phyloP scores from a whole-genome alignment of 83 land plant species.

The Larix sibirica region DNA sequence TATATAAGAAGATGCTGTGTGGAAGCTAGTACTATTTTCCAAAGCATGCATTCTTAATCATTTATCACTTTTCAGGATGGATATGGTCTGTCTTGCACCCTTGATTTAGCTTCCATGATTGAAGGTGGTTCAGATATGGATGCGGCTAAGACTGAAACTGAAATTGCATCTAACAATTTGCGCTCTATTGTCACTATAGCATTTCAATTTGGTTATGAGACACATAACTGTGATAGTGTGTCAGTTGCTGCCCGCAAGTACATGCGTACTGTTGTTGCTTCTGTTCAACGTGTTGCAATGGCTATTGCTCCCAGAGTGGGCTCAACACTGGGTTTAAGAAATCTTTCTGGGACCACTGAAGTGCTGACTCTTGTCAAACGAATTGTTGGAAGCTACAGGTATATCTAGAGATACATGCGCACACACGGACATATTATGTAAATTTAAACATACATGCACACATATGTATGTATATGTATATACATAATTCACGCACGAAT shows the following conservation, averaged over 20 bases:
- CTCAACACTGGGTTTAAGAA: constrained; percentile 18
- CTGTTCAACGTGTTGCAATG: constrained; percentile 40
- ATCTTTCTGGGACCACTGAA: constrained; percentile 10
- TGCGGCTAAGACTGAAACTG: constrained; percentile 15
- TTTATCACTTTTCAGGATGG: constrained; percentile 24
- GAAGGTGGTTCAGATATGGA: constrained; percentile 28
- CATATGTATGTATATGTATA: too few species aligned
- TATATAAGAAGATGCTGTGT: neutral
- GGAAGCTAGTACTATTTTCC: neutral
- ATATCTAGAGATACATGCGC: too few species aligned
- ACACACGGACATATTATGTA: too few species aligned
- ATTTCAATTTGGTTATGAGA: constrained; percentile 39
- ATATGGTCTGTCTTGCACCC: constrained; percentile 24
- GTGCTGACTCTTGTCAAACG: neutral
- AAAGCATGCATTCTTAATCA: neutral
- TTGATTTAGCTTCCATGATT: constrained; percentile 33
- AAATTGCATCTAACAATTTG: constrained; percentile 6
- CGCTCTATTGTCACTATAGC: constrained; percentile 38
- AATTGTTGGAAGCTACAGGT: neutral
- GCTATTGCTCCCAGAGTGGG: constrained; percentile 37
- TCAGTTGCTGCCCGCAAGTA: constrained; percentile 35
- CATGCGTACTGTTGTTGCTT: constrained; percentile 37
- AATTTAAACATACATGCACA: too few species aligned
- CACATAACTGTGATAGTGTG: constrained; percentile 30
- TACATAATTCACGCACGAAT: too few species aligned